Percentiles rank a stretch among this genome's conserved stretches.
Evolutionary conservation across 495 filamentous ascomycete genomes (phyloP).

Genomic region (Clohesyomyces aquaticus): DNA sequence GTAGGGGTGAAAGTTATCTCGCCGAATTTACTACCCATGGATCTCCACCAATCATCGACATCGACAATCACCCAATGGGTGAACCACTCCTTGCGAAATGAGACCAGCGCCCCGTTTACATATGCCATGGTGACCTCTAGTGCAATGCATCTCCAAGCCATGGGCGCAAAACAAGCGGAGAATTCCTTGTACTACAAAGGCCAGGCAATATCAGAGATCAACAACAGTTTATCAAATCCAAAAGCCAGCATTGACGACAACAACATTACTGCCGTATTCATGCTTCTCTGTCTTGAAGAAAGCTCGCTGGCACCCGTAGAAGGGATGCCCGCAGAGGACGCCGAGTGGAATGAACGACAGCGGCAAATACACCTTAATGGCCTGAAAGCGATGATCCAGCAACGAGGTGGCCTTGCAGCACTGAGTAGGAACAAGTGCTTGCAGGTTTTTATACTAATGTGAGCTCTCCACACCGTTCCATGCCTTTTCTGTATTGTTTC

Average conservation of each 20-base stretch:
- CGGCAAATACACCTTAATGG: slow-evolving; percentile 40
- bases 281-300: slow-evolving; percentile 41
- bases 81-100: slow-evolving; percentile 24
- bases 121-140: slow-evolving; percentile 36
- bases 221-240: slow-evolving; percentile 32
- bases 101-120: slow-evolving; percentile 34
- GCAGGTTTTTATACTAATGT: slow-evolving; percentile 43
- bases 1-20: slow-evolving; percentile 25
- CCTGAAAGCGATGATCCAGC: slow-evolving; percentile 41
- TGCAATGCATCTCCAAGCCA: slow-evolving; percentile 36
- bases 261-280: slow-evolving; percentile 43
- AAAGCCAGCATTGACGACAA: slow-evolving; percentile 34
- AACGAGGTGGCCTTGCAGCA: slow-evolving; percentile 38
- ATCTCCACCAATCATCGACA: slow-evolving; percentile 34
- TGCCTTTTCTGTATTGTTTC: slow-evolving; percentile 13
- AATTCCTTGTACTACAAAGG: slow-evolving; percentile 38
- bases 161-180: slow-evolving; percentile 18
- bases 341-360: slow-evolving; percentile 23
- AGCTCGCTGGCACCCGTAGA: slow-evolving; percentile 28
- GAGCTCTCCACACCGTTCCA: slow-evolving; percentile 22
- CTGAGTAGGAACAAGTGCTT: slow-evolving; percentile 39
- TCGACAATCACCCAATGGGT: slow-evolving; percentile 34
- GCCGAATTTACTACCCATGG: slow-evolving; percentile 36
- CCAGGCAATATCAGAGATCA: slow-evolving; percentile 38
- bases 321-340: slow-evolving; percentile 8